Percentiles rank a stretch among this genome's conserved stretches.
These are phyloP conservation scores for Dioszegia hungarica DNA, from an alignment of 768 basidiomycete species.

Conservation along the genomic window DNA sequence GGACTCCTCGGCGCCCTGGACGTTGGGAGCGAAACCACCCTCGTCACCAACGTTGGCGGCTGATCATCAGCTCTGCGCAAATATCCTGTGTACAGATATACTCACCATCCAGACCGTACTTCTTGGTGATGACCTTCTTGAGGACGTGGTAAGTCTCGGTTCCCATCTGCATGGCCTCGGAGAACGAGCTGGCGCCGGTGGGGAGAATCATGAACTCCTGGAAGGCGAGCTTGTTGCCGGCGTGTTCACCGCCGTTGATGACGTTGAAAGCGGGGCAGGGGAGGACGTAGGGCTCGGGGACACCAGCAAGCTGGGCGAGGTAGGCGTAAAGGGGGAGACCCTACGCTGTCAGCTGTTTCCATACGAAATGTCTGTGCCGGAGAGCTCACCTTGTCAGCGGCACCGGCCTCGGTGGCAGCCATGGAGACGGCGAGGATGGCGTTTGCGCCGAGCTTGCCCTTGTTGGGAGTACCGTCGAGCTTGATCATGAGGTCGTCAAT, in stretches of 20 bases:
- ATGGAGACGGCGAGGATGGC: slow-evolving; percentile 98
- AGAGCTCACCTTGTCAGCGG: slow-evolving; percentile 68
- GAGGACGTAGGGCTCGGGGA: slow-evolving; percentile 88
- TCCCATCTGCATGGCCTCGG: slow-evolving; percentile 95
- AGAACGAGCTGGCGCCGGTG: slow-evolving; percentile 83
- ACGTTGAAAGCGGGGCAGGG: slow-evolving; percentile 96
- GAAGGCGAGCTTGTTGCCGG: slow-evolving; percentile 99
- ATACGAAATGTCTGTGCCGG: not conserved
- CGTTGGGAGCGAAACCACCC: slow-evolving; percentile 99
- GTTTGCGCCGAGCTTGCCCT: slow-evolving; percentile 98
- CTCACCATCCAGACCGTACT: slow-evolving; percentile 97
- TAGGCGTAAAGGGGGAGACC: slow-evolving; percentile 92
- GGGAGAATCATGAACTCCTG: slow-evolving; percentile 99
- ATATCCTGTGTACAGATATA: not conserved
- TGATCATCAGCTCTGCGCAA: slow-evolving; percentile 43
- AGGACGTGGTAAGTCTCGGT: slow-evolving; percentile 96
- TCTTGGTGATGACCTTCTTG: slow-evolving; percentile 98
- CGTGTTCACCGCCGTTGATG: slow-evolving; percentile 99
- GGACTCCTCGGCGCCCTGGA: slow-evolving; percentile 92
- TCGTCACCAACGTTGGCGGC: slow-evolving; percentile 99
- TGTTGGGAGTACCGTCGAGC: slow-evolving; percentile 94
- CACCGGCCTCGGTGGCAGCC: slow-evolving; percentile 86
- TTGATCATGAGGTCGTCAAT: slow-evolving; percentile 98
- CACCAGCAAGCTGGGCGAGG: slow-evolving; percentile 90
- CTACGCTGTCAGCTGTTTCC: slow-evolving; percentile 35